phyloP scores from a whole-genome alignment of 805 yeast species.

The Sugiyamaella boreocaroliniensis region DNA sequence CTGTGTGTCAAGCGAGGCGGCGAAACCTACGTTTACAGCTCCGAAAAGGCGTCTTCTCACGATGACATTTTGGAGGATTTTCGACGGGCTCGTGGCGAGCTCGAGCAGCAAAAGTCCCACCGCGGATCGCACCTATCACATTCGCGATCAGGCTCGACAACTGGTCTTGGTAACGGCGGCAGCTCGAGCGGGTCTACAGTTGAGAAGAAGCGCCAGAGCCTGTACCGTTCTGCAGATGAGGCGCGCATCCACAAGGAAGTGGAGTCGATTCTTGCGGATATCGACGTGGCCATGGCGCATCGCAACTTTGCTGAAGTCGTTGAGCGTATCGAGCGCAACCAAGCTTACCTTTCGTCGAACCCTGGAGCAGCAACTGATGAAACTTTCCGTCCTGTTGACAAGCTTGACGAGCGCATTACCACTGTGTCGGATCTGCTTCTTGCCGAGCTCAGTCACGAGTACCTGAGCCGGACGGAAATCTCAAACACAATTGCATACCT shows the following conservation, averaged over 20 bases:
- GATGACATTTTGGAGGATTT: slow-evolving; percentile 14
- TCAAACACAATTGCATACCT: slow-evolving; percentile 31
- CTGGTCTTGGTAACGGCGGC: background rate
- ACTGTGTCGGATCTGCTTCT: slow-evolving; percentile 31
- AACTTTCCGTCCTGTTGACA: slow-evolving; percentile 7
- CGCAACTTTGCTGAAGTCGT: slow-evolving; percentile 45
- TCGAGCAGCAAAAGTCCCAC: slow-evolving; percentile 4
- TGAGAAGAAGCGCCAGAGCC: background rate
- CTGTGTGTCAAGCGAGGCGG: slow-evolving; percentile 45
- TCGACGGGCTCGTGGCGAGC: slow-evolving; percentile 13
- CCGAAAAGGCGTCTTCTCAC: slow-evolving; percentile 19
- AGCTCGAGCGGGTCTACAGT: background rate
- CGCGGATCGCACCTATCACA: background rate
- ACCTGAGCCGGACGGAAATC: slow-evolving; percentile 24
- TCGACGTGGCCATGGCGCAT: slow-evolving; percentile 62
- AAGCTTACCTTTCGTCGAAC: background rate
- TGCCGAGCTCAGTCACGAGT: slow-evolving; percentile 29
- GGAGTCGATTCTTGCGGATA: slow-evolving; percentile 60
- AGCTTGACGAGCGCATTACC: slow-evolving; percentile 22
- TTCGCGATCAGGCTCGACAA: slow-evolving; percentile 3
- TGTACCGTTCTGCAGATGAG: background rate
- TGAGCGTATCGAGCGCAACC: slow-evolving; percentile 19
- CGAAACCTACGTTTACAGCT: slow-evolving; percentile 38
- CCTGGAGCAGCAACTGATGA: background rate
- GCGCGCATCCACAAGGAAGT: slow-evolving; percentile 40